These are phyloP conservation scores for Alloteropsis angusta DNA, from an alignment of 202 grass and related monocot genomes.

Conservation along the genomic window DNA sequence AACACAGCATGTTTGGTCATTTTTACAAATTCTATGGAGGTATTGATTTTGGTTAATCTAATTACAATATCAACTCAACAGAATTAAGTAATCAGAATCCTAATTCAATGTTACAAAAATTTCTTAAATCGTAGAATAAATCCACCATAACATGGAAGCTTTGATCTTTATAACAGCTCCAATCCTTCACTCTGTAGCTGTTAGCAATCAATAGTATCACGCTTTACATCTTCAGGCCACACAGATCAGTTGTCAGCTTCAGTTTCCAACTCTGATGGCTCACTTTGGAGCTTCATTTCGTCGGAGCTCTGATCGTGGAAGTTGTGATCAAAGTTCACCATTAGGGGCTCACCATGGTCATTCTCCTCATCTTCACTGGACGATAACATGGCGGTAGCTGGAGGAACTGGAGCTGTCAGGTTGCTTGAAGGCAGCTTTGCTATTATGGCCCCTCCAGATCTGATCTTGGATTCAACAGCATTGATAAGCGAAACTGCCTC, in stretches of 20 bases:
- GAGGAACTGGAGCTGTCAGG: not conserved
- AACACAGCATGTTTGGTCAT: constrained; percentile 1
- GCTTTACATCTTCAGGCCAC: constrained; percentile 3
- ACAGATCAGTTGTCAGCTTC: constrained; percentile 22
- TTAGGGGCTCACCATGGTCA: constrained; percentile 16
- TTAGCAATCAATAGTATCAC: constrained; percentile 27
- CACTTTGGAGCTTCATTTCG: constrained; percentile 25
- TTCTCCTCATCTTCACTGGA: constrained; percentile 37
- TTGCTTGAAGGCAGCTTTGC: constrained; percentile 38
- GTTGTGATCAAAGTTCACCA: not conserved
- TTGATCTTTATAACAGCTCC: constrained; percentile 21
- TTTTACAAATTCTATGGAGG: constrained; percentile 25
- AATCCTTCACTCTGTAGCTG: not conserved
- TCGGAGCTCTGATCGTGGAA: constrained; percentile 13
- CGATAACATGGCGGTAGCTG: constrained; percentile 22
- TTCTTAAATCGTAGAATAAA: not conserved
- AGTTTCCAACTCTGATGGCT: constrained; percentile 28
- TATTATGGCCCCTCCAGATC: constrained; percentile 62
- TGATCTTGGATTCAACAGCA: constrained; percentile 69
- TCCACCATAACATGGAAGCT: not conserved
- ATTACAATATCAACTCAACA: not conserved
- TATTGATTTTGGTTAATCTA: constrained; percentile 20
- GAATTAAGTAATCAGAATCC: constrained; percentile 8
- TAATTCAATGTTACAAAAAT: constrained; percentile 24
- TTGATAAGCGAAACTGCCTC: constrained; percentile 57